These are phyloP conservation scores for Sugiyamaella novakii DNA, from an alignment of 1,139 yeast genomes.

Conservation along the genomic window DNA sequence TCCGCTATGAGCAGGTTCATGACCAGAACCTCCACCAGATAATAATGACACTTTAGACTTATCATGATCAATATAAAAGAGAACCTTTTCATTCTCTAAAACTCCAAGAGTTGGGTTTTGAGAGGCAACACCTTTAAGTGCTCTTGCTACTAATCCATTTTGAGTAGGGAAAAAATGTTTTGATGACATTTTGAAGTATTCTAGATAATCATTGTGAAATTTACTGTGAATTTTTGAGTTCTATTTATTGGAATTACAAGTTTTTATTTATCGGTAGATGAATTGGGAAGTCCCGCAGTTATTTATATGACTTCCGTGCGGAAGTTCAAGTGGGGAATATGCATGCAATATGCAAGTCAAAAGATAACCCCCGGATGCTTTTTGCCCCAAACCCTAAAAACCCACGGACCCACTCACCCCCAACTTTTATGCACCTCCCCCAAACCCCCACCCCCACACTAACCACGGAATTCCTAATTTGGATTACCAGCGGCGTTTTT, in stretches of 20 bases:
- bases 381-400: too few relatives aligned
- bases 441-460: constrained; percentile 7
- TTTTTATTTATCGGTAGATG: too few relatives aligned
- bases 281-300: constrained; percentile 8
- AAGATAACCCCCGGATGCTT: neutral
- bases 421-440: neutral
- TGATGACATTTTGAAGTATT: constrained; percentile 35
- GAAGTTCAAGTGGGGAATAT: too few relatives aligned
- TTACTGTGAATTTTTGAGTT: too few relatives aligned
- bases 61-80: constrained; percentile 43
- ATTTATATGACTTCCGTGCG: too few relatives aligned
- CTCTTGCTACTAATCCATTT: constrained; percentile 33
- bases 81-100: constrained; percentile 44
- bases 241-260: too few relatives aligned
- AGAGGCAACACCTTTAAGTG: constrained; percentile 38
- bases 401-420: too few relatives aligned
- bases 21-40: constrained; percentile 53
- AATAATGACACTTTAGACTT: constrained; percentile 42
- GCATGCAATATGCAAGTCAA: neutral
- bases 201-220: too few relatives aligned
- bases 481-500: constrained; percentile 9
- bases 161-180: constrained; percentile 44
- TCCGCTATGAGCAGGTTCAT: constrained; percentile 53
- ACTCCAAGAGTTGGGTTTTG: constrained; percentile 41
- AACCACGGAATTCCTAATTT: neutral